phyloP scores from a whole-genome alignment of 2,329 filamentous ascomycete species.

The Parasarocladium wereldwijsianum region DNA sequence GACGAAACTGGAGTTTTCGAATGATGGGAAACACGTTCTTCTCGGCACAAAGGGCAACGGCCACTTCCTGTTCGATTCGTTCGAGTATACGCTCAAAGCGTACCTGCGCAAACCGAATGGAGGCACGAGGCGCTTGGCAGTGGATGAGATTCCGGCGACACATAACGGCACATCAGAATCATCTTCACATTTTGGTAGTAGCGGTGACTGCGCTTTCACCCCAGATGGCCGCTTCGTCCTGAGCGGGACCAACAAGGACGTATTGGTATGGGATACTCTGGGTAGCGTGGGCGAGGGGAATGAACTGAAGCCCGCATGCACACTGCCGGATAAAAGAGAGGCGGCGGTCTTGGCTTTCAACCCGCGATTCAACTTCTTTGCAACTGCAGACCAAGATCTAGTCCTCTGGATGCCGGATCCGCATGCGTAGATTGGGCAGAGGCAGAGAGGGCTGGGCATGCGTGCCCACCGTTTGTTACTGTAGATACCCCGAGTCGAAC shows the following conservation, averaged over 20 bases:
- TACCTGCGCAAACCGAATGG: slow-evolving; percentile 49
- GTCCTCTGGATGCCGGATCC: slow-evolving; percentile 66
- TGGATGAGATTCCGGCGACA: slow-evolving; percentile 38
- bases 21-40: slow-evolving; percentile 80
- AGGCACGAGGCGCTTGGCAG: slow-evolving; percentile 31
- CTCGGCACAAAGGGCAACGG: slow-evolving; percentile 71
- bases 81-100: slow-evolving; percentile 65
- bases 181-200: slow-evolving; percentile 32
- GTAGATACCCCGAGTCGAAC: no score
- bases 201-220: slow-evolving; percentile 74
- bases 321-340: slow-evolving; percentile 51
- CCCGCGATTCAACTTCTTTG: slow-evolving; percentile 81
- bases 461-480: no score
- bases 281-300: slow-evolving; percentile 38
- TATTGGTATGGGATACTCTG: slow-evolving; percentile 76
- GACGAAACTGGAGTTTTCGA: slow-evolving; percentile 90
- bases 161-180: slow-evolving; percentile 36
- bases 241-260: slow-evolving; percentile 57
- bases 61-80: slow-evolving; percentile 89
- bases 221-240: slow-evolving; percentile 83
- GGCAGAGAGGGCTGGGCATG: slow-evolving; percentile 1
- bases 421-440: slow-evolving; percentile 23
- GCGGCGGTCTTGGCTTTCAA: slow-evolving; percentile 74
- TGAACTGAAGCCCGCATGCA: slow-evolving; percentile 46
- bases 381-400: slow-evolving; percentile 74